phyloP scores from a whole-genome alignment of 1,284 basidiomycete species.

The Ceratobasidium sp. region DNA sequence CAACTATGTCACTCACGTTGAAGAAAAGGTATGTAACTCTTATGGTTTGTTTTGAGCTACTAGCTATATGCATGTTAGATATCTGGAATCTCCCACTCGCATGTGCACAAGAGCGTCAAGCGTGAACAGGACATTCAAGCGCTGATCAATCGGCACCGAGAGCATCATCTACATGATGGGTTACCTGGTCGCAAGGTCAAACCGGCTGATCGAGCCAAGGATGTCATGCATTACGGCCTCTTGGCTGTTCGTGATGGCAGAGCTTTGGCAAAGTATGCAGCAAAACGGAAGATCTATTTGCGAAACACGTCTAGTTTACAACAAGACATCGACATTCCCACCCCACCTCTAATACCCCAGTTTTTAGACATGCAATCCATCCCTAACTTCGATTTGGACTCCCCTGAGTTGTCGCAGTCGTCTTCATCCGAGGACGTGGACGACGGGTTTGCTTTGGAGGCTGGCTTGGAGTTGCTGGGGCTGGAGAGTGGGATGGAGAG shows the following conservation, averaged over 20 bases:
- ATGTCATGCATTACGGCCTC: neutral
- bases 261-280: neutral
- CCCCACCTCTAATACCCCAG: neutral
- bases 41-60: neutral
- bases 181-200: neutral
- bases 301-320: neutral
- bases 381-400: too few relatives aligned
- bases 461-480: too few relatives aligned
- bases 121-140: conserved; percentile 4
- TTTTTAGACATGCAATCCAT: too few relatives aligned
- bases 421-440: too few relatives aligned
- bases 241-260: neutral
- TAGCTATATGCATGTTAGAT: neutral
- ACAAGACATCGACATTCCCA: neutral
- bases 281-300: neutral
- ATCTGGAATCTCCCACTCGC: neutral
- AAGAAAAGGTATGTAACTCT: neutral
- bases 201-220: neutral
- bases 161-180: conserved; percentile 7
- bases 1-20: neutral
- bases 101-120: conserved; percentile 1
- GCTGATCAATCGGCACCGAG: neutral
- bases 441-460: too few relatives aligned
- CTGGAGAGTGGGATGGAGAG: too few relatives aligned
- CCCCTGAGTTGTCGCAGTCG: too few relatives aligned